Evolutionary conservation across 768 basidiomycete genomes (phyloP), one percentile per base, ranked within the genome.

Genomic region (Rhodotorula graminis): DNA sequence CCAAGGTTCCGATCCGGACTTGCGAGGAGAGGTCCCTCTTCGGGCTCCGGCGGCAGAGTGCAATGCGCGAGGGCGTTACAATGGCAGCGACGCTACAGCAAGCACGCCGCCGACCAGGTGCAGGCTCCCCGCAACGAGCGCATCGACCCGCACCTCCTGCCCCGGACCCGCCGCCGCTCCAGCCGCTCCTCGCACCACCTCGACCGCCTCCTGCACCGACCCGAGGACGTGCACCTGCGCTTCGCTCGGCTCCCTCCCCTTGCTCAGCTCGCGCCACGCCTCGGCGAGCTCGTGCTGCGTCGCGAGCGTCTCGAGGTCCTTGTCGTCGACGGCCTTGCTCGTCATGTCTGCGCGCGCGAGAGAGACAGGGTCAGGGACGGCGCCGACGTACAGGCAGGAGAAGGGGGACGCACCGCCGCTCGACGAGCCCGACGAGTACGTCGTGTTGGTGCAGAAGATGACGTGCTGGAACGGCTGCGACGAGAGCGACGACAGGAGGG

Each of bases 361-460:
- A 11, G 37, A n/a, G 29, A 25, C 9, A 18, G 2, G 58, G 25
- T 82, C 65, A 55, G 19, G 40, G 2, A n/a, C 12, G n/a, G 46
- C 25, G n/a, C 37, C 37, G 12, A 3, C 27, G 27, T 40, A 57
- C 23, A 33, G 29, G 33, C 47, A 46, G 78, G 27, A 66, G 50
- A 4, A 59, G 47, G 47, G 71, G 57, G 29, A 79, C 86, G 80
- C 77, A 92, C 95, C 95, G 64, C 91, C 90, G 83, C 97, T 98
- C 80, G 88, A 97, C 46, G 85, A 84, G 0, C 96, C 96, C 73
- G 91, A 88, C 2, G 87, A 85, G 78, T 95, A 99, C 0, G 96
- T 99, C 46, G 96, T 90, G 80, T 98, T 99, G 61, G 93, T 88
- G 82, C 94, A 98, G 81, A 99, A 98, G 59, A 98, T 87, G 69